Base-by-base conservation (phyloP, 2,329 filamentous ascomycete species). In the Dothidotthia symphoricarpi region DNA sequence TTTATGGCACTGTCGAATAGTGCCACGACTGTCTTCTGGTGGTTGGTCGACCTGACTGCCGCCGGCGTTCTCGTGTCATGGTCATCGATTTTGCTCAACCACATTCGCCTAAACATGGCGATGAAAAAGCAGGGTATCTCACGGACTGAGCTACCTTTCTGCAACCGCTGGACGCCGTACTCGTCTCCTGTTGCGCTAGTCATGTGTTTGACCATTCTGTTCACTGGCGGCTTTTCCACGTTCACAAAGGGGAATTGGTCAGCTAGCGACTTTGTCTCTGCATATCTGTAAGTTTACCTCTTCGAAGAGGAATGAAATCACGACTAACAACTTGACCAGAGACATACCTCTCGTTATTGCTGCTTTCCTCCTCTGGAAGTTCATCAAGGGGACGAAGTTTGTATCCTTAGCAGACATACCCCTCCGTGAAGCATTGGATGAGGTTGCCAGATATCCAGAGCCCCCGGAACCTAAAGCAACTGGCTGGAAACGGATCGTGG, bases 21-120 rank as follows among this genome's bases (percentile, higher is more conserved):
- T 28, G 68, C 69, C 2, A 63, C 64, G 33, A 65, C 68, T 4
- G 61, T 75, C 7, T 87, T 87, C 59, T 73, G 70, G 36, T 87
- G 83, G 80, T 82, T 87, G 55, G 75, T 80, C 49, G 84, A 84
- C 59, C 75, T 87, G 31, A 82, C 80, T 10, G 85, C 73, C 39
- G 69, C 72, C 0, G 72, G 70, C 1, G 73, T 72, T 0, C 67
- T 76, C 43, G 73, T 77, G 17, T 73, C 70, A 16, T 79, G 75
- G 75, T 69, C 72, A 36, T 69, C 67, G 41, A 74, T 74, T 45
- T 71, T 73, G 33, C 68, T 81, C 39, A 73, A 80, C 11, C 78
- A 76, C 57, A 64, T 83, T 24, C 75, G 77, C 2, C 81, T 83
- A 63, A 70, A 71, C 58, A 26, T 36, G 26, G 57, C 54, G 3